A percentile compares a stretch with the other conserved stretches of the same genome.
These are phyloP conservation scores for Podila epigama DNA, from an alignment of 192 early-diverging fungal genomes.

Conservation along the genomic window DNA sequence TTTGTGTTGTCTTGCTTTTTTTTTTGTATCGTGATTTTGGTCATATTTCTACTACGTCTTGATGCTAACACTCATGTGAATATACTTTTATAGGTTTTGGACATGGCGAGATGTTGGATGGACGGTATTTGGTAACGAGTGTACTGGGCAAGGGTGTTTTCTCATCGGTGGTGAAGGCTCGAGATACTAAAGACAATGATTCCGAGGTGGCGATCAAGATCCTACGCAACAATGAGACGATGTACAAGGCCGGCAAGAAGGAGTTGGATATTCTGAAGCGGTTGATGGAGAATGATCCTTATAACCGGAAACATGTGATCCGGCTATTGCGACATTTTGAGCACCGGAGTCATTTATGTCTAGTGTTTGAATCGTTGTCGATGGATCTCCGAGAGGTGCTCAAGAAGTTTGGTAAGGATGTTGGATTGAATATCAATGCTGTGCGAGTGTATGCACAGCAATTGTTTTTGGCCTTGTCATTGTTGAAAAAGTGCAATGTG, in stretches of 20 bases:
- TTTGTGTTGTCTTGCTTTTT: neutral
- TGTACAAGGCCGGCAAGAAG: constrained; percentile 87
- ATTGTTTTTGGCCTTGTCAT: constrained; percentile 83
- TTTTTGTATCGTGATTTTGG: constrained; percentile 5
- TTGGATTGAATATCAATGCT: constrained; percentile 92
- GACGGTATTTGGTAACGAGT: constrained; percentile 85
- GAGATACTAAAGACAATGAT: constrained; percentile 73
- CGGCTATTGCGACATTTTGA: constrained; percentile 86
- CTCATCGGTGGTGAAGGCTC: constrained; percentile 90
- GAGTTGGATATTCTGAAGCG: constrained; percentile 92
- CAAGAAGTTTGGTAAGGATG: constrained; percentile 94
- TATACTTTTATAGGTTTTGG: constrained; percentile 59
- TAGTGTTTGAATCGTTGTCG: constrained; percentile 94
- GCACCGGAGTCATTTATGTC: constrained; percentile 88
- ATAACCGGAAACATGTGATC: constrained; percentile 89
- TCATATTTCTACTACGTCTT: too few species aligned
- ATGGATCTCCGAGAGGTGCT: constrained; percentile 93
- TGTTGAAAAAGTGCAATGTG: constrained; percentile 82
- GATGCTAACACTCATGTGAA: neutral
- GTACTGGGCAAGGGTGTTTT: constrained; percentile 96
- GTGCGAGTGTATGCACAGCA: constrained; percentile 93
- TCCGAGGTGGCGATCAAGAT: constrained; percentile 95
- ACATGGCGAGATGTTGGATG: constrained; percentile 85
- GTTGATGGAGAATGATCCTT: constrained; percentile 83
- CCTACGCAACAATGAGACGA: constrained; percentile 93